A percentile compares a stretch with the other conserved stretches of the same genome.
These are phyloP conservation scores for Solanum chilense DNA, from an alignment of 257 asterid species.

Conservation along the genomic window DNA sequence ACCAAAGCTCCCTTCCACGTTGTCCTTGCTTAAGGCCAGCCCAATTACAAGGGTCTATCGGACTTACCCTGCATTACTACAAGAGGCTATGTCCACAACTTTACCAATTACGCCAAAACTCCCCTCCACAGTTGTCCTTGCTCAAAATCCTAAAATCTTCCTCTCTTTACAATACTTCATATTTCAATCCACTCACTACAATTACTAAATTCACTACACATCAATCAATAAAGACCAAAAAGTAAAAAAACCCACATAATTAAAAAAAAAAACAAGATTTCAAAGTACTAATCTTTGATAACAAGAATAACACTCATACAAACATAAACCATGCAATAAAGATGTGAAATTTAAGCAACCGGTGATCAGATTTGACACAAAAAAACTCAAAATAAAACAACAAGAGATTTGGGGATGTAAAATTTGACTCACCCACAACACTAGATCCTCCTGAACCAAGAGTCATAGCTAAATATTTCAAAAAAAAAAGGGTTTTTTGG, in stretches of 20 bases:
- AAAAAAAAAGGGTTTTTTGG: background rate
- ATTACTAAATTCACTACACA: background rate
- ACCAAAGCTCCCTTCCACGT: too few relatives aligned
- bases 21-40: background rate
- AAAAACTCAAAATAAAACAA: background rate
- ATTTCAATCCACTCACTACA: background rate
- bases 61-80: background rate
- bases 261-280: background rate
- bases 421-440: slow-evolving; percentile 46
- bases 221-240: background rate
- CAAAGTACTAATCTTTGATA: background rate
- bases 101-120: background rate
- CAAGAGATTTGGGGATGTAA: background rate
- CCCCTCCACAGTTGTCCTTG: background rate
- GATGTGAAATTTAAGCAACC: background rate
- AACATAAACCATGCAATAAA: background rate
- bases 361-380: background rate
- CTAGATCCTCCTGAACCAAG: slow-evolving; percentile 86
- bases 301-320: background rate
- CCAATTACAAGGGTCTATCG: background rate
- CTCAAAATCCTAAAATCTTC: background rate
- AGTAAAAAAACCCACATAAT: background rate
- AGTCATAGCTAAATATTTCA: slow-evolving; percentile 31
- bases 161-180: background rate
- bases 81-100: background rate